Conservation (phyloP, 441 rosid species). For the Capsella rubella region DNA sequence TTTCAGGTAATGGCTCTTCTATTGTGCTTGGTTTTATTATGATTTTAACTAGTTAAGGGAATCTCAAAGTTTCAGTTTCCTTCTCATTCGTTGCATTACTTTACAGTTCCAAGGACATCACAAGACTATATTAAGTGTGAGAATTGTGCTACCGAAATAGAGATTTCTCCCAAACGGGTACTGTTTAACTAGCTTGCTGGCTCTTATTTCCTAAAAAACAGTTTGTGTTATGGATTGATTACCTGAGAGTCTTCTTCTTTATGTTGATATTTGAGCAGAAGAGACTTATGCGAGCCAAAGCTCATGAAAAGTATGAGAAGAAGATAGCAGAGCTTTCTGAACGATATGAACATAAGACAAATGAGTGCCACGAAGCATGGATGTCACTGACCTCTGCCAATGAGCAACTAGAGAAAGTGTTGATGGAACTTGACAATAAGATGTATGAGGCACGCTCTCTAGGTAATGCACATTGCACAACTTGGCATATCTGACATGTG, state of each 20-base stretch:
- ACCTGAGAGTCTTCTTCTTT: conserved; percentile 19
- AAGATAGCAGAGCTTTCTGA: conserved; percentile 75
- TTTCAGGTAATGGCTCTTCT: conserved; percentile 52
- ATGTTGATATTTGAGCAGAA: conserved; percentile 57
- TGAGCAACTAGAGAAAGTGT: conserved; percentile 82
- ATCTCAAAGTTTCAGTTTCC: conserved; percentile 2
- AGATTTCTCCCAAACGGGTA: conserved; percentile 80
- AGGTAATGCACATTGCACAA: conserved; percentile 56
- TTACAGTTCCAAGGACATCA: conserved; percentile 54
- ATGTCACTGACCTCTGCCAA: conserved; percentile 83
- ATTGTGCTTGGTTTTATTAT: conserved; percentile 28
- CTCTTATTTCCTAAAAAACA: conserved; percentile 1
- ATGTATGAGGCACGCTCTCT: conserved; percentile 67
- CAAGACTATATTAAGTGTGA: conserved; percentile 73
- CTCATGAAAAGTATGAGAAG: conserved; percentile 79
- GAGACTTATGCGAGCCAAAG: conserved; percentile 74
- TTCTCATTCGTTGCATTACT: conserved; percentile 24
- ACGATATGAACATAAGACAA: conserved; percentile 67
- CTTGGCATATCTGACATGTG: conserved; percentile 1
- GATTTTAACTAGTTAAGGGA: neutral
- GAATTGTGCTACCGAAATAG: conserved; percentile 71
- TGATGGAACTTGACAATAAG: conserved; percentile 87
- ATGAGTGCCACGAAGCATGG: conserved; percentile 97
- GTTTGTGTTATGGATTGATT: neutral
- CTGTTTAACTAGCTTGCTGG: conserved; percentile 34